phyloP scores from a whole-genome alignment of 129 eudicot species.

The Escallonia rubra region DNA sequence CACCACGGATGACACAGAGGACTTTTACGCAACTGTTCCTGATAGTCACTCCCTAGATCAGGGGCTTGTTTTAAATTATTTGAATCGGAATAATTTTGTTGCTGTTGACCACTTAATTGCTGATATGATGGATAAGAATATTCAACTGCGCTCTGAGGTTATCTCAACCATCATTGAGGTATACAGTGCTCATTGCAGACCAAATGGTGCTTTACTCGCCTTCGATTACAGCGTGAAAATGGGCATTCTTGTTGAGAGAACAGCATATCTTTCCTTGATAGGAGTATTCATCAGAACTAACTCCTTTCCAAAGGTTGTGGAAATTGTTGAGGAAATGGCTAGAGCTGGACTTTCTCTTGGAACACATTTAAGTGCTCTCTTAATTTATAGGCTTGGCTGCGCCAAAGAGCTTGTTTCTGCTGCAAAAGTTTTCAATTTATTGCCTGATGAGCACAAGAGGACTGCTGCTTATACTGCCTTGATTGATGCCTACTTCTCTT shows the following conservation, averaged over 20 bases:
- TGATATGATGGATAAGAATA: conserved; percentile 41
- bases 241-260: conserved; percentile 40
- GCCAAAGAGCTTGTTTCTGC: conserved; percentile 44
- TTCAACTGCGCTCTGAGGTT: conserved; percentile 32
- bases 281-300: conserved; percentile 58
- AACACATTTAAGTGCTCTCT: conserved; percentile 47
- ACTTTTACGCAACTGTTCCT: background rate
- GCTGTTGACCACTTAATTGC: conserved; percentile 57
- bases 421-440: conserved; percentile 46
- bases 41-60: conserved; percentile 46
- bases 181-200: conserved; percentile 32
- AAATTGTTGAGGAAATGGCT: conserved; percentile 50
- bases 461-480: conserved; percentile 70
- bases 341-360: conserved; percentile 50
- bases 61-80: conserved; percentile 35
- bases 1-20: conserved; percentile 14
- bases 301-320: conserved; percentile 43
- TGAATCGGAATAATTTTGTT: conserved; percentile 46
- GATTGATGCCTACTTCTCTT: conserved; percentile 60
- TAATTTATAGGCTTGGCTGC: conserved; percentile 74
- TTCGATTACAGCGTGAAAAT: conserved; percentile 49
- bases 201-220: conserved; percentile 54
- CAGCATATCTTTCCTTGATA: conserved; percentile 57
- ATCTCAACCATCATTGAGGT: conserved; percentile 53
- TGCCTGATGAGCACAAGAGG: conserved; percentile 55